Base-by-base conservation (phyloP, 352 stramenopile genomes). In the Phytophthora constricta region DNA sequence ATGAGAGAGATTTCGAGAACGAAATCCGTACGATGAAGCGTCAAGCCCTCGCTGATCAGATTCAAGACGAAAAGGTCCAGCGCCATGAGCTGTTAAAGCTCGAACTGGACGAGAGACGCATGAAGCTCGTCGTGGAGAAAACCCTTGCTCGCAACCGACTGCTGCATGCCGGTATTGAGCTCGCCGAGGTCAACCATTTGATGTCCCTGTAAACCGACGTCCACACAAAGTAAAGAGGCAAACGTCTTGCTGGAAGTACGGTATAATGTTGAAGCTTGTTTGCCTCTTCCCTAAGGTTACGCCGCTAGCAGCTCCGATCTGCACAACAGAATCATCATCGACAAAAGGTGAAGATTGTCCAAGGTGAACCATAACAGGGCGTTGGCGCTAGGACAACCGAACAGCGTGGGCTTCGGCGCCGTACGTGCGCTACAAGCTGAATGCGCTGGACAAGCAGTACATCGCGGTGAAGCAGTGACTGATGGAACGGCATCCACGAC, bases 121-220 rank as follows among this genome's bases (percentile, higher is more conserved):
- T 87, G 20, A 68, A 86, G 27, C 54, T 84, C 2, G 58, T 65
- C 13, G 65, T 76, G 47, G 77, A 85, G 47, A 73, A 71, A 19
- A 62, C 74, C 41, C 74, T 87, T 17, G 74, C 74, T 25, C 76
- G 79, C 34, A 82, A 80, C 61, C 82, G 72, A 41, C 60, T 88
- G 47, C 61, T 83, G 37, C 51, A 77, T 37, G 79, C 72, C 1
- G 79, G 79, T 5, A 67, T 88, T 37, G 43, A 78, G 0, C 58
- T 46, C 17, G 56, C 49, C 8, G 75, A 88, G 17, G 66, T 88
- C 17, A 54, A 86, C 60, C 76, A 74, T 19, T 65, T 88, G n/a
- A 28, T 87, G 33, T 72, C 75, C 22, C 43, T 79, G 31, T 75
- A 67, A 73, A 33, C 42, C n/a, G n/a, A n/a, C n/a, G n/a, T n/a